Percentiles rank a stretch among this genome's conserved stretches.
Conservation (phyloP, 345 rosid species). For the Erysimum cheiranthoides region DNA sequence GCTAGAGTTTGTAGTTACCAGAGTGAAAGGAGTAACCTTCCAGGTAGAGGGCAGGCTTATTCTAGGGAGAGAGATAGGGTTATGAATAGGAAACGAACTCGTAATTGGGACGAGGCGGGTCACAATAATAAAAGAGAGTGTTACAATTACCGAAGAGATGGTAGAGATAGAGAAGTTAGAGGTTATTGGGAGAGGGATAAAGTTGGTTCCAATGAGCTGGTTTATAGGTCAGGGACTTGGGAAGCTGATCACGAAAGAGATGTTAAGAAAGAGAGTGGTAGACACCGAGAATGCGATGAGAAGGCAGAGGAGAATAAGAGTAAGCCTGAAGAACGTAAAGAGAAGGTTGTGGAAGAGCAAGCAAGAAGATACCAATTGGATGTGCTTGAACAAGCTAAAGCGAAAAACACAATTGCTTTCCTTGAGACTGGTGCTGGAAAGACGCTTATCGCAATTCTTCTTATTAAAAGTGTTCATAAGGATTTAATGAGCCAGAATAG, state of each 20-base stretch:
- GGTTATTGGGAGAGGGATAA: constrained; percentile 99
- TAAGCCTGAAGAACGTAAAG: constrained; percentile 66
- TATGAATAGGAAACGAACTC: constrained; percentile 61
- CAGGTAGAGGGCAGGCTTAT: constrained; percentile 51
- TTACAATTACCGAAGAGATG: constrained; percentile 57
- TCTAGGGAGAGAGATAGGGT: constrained; percentile 63
- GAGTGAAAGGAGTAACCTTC: constrained; percentile 47
- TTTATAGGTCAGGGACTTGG: constrained; percentile 83
- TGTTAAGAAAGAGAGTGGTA: constrained; percentile 53
- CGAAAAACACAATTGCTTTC: constrained; percentile 89
- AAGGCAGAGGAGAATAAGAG: constrained; percentile 49
- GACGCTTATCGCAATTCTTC: constrained; percentile 92
- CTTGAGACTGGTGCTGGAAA: constrained; percentile 99
- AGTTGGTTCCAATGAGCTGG: constrained; percentile 68
- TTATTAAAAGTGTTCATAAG: constrained; percentile 72
- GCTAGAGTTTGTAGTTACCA: constrained; percentile 49
- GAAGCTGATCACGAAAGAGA: constrained; percentile 68
- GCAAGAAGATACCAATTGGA: constrained; percentile 94
- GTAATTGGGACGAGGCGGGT: constrained; percentile 68
- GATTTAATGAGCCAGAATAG: constrained; percentile 66
- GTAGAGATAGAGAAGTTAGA: constrained; percentile 69
- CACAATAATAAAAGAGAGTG: constrained; percentile 62
- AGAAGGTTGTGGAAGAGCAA: constrained; percentile 79
- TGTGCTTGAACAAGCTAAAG: constrained; percentile 95
- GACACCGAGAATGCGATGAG: constrained; percentile 51